Evolutionary conservation across 495 filamentous ascomycete species (phyloP), one percentile per base, ranked within the genome.

Genomic region (Penicillium soppii): DNA sequence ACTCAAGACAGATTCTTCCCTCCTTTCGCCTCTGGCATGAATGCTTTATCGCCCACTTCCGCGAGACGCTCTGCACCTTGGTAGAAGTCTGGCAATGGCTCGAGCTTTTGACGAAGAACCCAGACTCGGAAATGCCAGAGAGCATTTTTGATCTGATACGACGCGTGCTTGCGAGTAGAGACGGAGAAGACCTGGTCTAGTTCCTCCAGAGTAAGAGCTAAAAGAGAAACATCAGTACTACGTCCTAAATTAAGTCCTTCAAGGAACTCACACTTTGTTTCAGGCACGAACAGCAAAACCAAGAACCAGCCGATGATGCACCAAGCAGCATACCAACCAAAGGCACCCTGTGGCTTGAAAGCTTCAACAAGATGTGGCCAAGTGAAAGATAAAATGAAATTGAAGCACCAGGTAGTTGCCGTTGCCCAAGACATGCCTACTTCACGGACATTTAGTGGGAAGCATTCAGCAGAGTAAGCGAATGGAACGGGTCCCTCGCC

Each of bases 351-450:
- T 2, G 80, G 70, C 13, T 71, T 75, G 49, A 86, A 77, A 5
- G 74, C 68, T 1, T 56, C 54, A 22, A 72, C 53, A 13, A 86
- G 64, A 17, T 61, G 58, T 0, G 81, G 82, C 69, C 80, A 84
- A 0, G 82, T 84, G 16, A 86, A 70, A 13, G 75, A 78, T 0
- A 86, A 67, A 38, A 84, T 70, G 49, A 79, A 78, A 36, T 76
- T 77, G 48, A 77, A 77, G 42, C 69, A 72, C 75, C 75, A 78
- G 1, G 65, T 69, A n/a, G 73, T 81, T 7, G 70, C 74, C 7
- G 75, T 80, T 12, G 74, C 77, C 70, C 80, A 84, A 0, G 79
- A 76, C 86, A 89, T 90, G 9, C 85, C 87, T 22, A 88, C 71
- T 52, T 89, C 85, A 39, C 86, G 79, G 64, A 88, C 84, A 7